Evolutionary conservation across 1,139 yeast species (phyloP), one percentile per base, ranked within the genome.

Genomic region (Saccharomyces hybrid): DNA sequence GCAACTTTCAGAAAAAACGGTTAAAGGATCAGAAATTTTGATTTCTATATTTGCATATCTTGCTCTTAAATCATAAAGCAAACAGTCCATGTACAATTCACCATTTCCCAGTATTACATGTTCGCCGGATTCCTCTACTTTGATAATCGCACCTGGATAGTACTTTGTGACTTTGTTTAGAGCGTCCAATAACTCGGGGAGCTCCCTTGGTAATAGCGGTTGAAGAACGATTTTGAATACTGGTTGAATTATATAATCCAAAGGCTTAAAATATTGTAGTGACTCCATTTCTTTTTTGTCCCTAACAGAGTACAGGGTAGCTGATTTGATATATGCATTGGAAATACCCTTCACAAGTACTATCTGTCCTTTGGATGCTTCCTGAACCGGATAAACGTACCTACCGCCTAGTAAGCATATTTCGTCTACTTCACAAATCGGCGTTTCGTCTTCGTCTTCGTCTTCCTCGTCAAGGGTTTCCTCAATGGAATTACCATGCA

Each of bases 101-200:
- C 99, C 99, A 3, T 90, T 82, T 0, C 95, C 96, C 31, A 84
- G 66, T 1, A 95, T 67, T 0, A 84, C 83, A 67, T 86, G 89
- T 63, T 91, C 98, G 1, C 98, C 97, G 55, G 91, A 85, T 61
- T 88, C 96, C 67, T 89, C 96, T 0, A 87, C 91, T 58, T 78
- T 82, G 7, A 88, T 74, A 29, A 77, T 76, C 41, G 84, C 76
- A 6, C 91, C 83, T 13, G 87, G 77, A 64, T 88, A 91, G 1
- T 85, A 73, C 59, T 80, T 82, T 59, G 79, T 79, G 27, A 86
- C 73, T 55, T 76, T 80, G 57, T 86, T 75, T 51, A 93, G 72
- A 0, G 91, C 90, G 16, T 81, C 84, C 14, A 85, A 73, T 64
- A 91, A 74, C 57, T 79, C 79, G 0, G 96, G 95, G 26, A 88